Conservation (phyloP, 257 asterid genomes). For the Parsonsia alboflavescens region DNA sequence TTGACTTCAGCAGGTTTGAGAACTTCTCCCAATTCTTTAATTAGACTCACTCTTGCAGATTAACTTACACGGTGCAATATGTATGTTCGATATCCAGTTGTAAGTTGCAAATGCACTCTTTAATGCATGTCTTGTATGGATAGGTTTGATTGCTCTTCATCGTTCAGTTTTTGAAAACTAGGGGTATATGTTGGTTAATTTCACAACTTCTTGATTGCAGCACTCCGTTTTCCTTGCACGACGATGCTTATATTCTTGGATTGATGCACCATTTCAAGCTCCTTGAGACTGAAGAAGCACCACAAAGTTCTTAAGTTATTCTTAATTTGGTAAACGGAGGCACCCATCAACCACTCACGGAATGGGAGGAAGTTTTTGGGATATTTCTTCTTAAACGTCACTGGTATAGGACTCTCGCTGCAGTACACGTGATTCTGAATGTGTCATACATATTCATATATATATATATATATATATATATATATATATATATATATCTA, state of each 20-base stretch:
- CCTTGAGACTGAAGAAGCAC: slow-evolving; percentile 4
- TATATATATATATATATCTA: too few species aligned
- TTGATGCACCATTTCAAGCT: slow-evolving; percentile 19
- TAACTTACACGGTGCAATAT: neutral
- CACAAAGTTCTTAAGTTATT: neutral
- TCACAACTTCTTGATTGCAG: slow-evolving; percentile 11
- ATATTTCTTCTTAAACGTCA: neutral
- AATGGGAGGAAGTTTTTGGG: neutral
- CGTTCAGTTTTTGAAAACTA: neutral
- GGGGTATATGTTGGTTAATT: neutral
- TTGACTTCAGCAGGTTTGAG: slow-evolving; percentile 21
- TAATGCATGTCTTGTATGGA: neutral
- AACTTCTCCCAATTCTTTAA: neutral
- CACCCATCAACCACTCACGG: neutral
- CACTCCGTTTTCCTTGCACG: slow-evolving; percentile 20
- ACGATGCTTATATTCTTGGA: slow-evolving; percentile 19
- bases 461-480: too few species aligned
- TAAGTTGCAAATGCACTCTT: too few species aligned
- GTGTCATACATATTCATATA: too few species aligned
- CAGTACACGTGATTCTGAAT: neutral
- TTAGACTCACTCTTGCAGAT: neutral
- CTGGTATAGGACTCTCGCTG: neutral
- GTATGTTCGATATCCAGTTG: too few species aligned
- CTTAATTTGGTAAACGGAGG: neutral
- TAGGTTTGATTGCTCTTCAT: neutral